Conservation (phyloP, 1,284 basidiomycete genomes). For the Moesziomyces antarcticus region DNA sequence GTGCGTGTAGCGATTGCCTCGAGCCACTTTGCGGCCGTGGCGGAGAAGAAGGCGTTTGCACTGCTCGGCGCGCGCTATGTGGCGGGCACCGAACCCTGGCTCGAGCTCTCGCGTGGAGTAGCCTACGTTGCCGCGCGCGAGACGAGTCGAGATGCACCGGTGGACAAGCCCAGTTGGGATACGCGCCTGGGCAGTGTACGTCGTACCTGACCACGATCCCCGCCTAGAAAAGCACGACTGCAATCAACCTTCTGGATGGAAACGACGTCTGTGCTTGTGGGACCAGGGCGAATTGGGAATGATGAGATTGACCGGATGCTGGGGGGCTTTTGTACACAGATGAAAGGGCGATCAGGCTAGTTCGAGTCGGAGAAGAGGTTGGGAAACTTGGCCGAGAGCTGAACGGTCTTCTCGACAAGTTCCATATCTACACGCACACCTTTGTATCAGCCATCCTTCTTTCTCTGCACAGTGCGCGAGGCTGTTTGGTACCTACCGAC, state of each 20-base stretch:
- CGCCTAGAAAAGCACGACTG: background rate
- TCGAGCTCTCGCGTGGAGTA: conserved; percentile 31
- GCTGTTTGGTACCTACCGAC: conserved; percentile 49
- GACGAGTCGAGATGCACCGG: too few species aligned
- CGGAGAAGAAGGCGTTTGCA: conserved; percentile 32
- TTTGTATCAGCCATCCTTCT: background rate
- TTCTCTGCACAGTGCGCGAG: too few species aligned
- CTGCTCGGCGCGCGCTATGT: conserved; percentile 48
- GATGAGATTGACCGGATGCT: background rate
- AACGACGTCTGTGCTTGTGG: background rate
- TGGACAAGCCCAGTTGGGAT: conserved; percentile 16
- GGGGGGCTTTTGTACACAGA: conserved; percentile 4
- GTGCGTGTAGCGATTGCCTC: conserved; percentile 13
- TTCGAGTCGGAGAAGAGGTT: conserved; percentile 41
- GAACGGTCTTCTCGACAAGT: conserved; percentile 55
- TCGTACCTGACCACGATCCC: conserved; percentile 2
- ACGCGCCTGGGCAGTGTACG: conserved; percentile 27
- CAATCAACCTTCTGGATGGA: background rate
- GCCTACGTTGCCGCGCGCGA: conserved; percentile 4
- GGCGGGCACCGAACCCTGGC: conserved; percentile 46
- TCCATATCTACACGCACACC: conserved; percentile 27
- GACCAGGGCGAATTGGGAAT: background rate
- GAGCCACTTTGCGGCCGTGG: conserved; percentile 13
- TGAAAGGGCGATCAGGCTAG: conserved; percentile 1
- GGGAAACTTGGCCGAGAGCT: conserved; percentile 51